Base-by-base conservation (phyloP, 441 rosid genomes). In the Isatis lusitanica region DNA sequence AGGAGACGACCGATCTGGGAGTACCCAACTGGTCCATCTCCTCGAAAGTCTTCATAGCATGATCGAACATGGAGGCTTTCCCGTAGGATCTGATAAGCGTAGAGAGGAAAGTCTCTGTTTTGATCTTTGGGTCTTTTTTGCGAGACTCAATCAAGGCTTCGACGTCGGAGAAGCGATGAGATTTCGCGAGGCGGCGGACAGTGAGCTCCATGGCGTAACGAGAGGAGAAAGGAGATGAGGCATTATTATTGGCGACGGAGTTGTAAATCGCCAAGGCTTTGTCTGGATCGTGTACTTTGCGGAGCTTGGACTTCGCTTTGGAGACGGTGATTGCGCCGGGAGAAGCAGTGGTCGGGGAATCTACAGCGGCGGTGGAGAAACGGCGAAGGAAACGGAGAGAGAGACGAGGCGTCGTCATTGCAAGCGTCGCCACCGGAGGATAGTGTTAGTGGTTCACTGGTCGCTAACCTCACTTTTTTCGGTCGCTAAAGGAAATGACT, bases 41-140 rank as follows among this genome's bases (percentile, higher is more conserved):
- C 24, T 84, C 76, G 60, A 81, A 92, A 3, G 87, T 82, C 62
- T 61, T 79, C 60, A 88, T 52, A 11, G 91, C 92, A 43, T 88
- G 88, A 52, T 83, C 90, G 62, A 90, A 81, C 97, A 92, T 88
- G 17, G 93, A 90, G 4, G 92, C 97, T 62, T 74, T 48, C 52
- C 96, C 93, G 43, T 90, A 90, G 50, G 96, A 92, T 61, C 95
- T 83, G 78, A 92, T 90, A 11, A 92, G 81, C 13, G 87, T 79
- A 39, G 84, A 80, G 57, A 87, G 83, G 70, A 74, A 90, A 47
- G 87, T 64, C 68, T 92, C 97, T 53, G 87, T 78, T 63, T 78
- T 81, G 73, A 86, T 81, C 53, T 78, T 78, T 59, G 92, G 83
- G 72, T 82, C 85, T 18, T 65, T 50, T 56, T 90, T 90, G 77